Evolutionary conservation across 2,329 filamentous ascomycete genomes (phyloP), one percentile per base, ranked within the genome.

Genomic region (Sordariomycetes sp.): DNA sequence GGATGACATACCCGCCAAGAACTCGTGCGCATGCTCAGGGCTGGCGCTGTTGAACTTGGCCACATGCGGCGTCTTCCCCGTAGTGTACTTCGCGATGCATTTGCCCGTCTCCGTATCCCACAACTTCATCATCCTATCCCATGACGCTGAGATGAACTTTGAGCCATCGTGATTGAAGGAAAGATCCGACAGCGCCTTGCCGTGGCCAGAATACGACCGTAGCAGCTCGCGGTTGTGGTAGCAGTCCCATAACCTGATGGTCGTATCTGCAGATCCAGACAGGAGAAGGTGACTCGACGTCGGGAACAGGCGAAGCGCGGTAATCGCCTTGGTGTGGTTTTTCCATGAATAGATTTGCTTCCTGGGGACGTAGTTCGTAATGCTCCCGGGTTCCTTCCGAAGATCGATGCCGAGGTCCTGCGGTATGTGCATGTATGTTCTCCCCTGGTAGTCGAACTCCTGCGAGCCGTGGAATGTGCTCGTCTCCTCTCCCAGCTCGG

Each of bases 91-190:
- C 65, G 83, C 86, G 62, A 96, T 74, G 67, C 92, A 97, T 64
- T 85, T 79, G 52, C 94, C 94, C 24, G 89, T 96, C 71, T 99
- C 94, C 0, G 92, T 96, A 65, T 99, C 94, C 94, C 94, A 99
- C 34, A 99, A 79, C 72, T 97, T 96, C 76, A 97, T 96, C 74
- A 89, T 87, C 57, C 92, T 87, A 69, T 99, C 94, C 70, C 95
- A 99, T 17, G 89, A 94, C 1, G 89, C 87, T 2, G 91, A 91
- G 28, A 99, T 73, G 76, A 99, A 99, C 57, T 87, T 87, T 12
- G 82, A 87, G 56, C 94, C 94, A 35, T 83, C 80, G 3, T 78
- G 78, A 65, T 91, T 90, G 80, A 97, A 97, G 64, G 87, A 87
- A 52, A 94, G 82, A 67, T 96, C 92, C 32, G 91, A 92, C 28